Conservation (phyloP, 768 basidiomycete genomes). For the Gloeopeniophorella convolvens region DNA sequence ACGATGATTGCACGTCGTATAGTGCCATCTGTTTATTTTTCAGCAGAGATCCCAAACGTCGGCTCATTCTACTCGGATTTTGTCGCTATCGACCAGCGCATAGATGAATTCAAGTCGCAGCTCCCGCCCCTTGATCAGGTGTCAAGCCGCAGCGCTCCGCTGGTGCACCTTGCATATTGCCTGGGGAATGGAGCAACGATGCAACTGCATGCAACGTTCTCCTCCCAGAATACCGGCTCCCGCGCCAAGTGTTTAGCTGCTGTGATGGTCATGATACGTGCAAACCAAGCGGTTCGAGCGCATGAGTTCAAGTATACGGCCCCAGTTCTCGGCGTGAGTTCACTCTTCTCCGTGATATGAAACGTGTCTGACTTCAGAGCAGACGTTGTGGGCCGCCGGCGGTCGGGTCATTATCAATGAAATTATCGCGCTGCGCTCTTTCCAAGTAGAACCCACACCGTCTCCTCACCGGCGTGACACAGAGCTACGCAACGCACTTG, state of each 20-base stretch:
- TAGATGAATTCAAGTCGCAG: constrained; percentile 26
- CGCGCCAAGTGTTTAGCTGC: constrained; percentile 19
- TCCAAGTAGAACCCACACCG: constrained; percentile 4
- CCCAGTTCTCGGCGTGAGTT: constrained; percentile 11
- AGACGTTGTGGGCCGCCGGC: constrained; percentile 18
- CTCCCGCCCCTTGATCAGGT: constrained; percentile 21
- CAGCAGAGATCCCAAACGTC: constrained; percentile 12
- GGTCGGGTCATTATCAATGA: constrained; percentile 19
- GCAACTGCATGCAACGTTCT: constrained; percentile 26
- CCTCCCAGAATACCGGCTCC: constrained; percentile 17
- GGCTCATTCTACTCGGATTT: constrained; percentile 23
- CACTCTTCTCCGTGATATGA: background rate
- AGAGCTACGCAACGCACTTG: constrained; percentile 13
- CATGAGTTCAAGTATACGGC: constrained; percentile 4
- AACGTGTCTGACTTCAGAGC: background rate
- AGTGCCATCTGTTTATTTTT: background rate
- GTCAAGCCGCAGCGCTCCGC: constrained; percentile 18
- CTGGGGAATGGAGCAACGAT: constrained; percentile 26
- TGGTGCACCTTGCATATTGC: constrained; percentile 24
- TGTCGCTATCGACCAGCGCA: constrained; percentile 25
- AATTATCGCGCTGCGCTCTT: constrained; percentile 13
- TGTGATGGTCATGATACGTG: constrained; percentile 13
- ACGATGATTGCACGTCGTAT: constrained; percentile 3
- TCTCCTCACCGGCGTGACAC: constrained; percentile 5
- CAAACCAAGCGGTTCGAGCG: background rate